phyloP scores from a whole-genome alignment of 495 filamentous ascomycete genomes.

The Hypoxylon trugodes region DNA sequence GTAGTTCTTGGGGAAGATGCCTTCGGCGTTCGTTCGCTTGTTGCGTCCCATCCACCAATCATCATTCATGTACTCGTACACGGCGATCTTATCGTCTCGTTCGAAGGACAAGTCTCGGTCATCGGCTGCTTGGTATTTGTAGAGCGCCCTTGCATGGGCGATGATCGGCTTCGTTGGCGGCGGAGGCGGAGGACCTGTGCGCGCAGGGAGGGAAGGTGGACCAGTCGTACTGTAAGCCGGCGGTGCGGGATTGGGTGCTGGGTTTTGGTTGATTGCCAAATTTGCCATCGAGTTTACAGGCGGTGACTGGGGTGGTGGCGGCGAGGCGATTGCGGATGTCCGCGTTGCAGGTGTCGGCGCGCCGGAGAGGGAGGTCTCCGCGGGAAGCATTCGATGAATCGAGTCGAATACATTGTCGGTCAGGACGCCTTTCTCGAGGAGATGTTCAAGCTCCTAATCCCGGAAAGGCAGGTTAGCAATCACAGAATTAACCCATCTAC shows the following conservation, averaged over 20 bases:
- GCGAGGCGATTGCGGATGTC: slow-evolving; percentile 38
- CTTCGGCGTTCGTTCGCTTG: slow-evolving; percentile 78
- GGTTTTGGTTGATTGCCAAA: slow-evolving; percentile 55
- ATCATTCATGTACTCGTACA: slow-evolving; percentile 89
- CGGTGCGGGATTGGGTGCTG: slow-evolving; percentile 42
- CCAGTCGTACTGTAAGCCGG: slow-evolving; percentile 62
- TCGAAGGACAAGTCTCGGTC: slow-evolving; percentile 79
- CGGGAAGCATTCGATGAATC: slow-evolving; percentile 77
- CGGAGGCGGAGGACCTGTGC: slow-evolving; percentile 55
- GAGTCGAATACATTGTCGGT: slow-evolving; percentile 71
- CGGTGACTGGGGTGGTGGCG: slow-evolving; percentile 44
- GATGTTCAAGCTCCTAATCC: slow-evolving; percentile 92
- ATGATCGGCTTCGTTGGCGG: slow-evolving; percentile 66
- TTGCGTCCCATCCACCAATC: slow-evolving; percentile 97
- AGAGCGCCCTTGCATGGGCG: slow-evolving; percentile 79
- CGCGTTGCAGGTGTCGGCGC: slow-evolving; percentile 53
- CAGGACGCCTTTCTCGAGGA: slow-evolving; percentile 80
- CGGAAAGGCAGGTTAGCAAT: slow-evolving; percentile 16
- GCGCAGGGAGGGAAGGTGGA: slow-evolving; percentile 63
- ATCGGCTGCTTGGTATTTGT: slow-evolving; percentile 80
- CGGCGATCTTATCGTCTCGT: slow-evolving; percentile 77
- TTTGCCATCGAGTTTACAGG: slow-evolving; percentile 50
- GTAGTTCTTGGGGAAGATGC: slow-evolving; percentile 90
- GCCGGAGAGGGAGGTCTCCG: slow-evolving; percentile 64
- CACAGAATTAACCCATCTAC: no score